Conservation (phyloP, 2,329 filamentous ascomycete genomes). For the Emergomyces pasteurianus region DNA sequence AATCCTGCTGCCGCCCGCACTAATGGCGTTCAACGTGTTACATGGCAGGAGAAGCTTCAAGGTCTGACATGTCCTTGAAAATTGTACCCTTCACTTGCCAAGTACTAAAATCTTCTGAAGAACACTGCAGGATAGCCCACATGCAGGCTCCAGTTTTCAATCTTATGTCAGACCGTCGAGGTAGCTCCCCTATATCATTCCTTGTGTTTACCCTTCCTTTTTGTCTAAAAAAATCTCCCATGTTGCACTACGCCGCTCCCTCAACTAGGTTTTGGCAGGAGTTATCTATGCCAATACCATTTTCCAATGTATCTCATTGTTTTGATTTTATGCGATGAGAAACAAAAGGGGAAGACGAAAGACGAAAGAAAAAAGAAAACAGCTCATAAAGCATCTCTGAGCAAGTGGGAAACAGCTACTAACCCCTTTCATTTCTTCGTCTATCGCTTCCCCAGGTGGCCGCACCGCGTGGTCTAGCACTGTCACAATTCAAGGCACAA, state of each 20-base stretch:
- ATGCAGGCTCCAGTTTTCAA: constrained; percentile 50
- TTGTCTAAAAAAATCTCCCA: neutral
- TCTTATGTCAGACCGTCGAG: constrained; percentile 63
- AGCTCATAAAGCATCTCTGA: constrained; percentile 9
- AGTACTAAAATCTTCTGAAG: constrained; percentile 28
- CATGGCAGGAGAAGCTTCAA: constrained; percentile 48
- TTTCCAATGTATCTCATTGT: neutral
- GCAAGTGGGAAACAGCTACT: neutral
- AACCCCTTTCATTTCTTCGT: constrained; percentile 13
- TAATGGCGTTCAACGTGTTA: constrained; percentile 16
- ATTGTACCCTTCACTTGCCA: neutral
- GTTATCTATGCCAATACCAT: no score
- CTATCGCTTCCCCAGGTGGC: constrained; percentile 47
- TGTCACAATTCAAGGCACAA: constrained; percentile 57
- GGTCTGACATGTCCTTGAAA: constrained; percentile 29
- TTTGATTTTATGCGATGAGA: neutral
- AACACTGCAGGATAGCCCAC: constrained; percentile 45
- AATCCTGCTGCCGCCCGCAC: constrained; percentile 13
- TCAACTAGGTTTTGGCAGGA: neutral
- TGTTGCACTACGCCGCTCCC: no score
- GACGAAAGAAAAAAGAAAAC: neutral
- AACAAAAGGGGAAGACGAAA: neutral
- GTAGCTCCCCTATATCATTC: constrained; percentile 31
- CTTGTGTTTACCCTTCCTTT: neutral
- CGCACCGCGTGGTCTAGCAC: constrained; percentile 83